Evolutionary conservation across 108 stramenopile species (phyloP).

Genomic region (Pseudonitzschia delicatissima): DNA sequence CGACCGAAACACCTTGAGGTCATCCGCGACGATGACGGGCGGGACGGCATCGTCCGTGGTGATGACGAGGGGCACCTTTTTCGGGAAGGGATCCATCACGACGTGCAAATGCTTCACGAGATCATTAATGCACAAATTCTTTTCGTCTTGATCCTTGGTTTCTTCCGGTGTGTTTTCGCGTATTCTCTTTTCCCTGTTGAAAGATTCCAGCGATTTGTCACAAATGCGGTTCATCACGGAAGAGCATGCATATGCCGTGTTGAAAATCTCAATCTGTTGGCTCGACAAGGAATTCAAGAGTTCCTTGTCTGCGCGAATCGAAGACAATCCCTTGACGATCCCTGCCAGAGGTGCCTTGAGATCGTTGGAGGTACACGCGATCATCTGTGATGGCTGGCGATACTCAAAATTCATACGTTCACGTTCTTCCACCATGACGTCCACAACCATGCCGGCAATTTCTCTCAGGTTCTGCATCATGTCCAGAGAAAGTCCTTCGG

Average conservation of each 20-base stretch:
- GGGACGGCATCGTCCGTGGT: conserved; percentile 51
- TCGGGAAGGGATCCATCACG: conserved; percentile 62
- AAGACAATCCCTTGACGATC: conserved; percentile 56
- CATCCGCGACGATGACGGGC: conserved; percentile 46
- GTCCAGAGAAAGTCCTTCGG: conserved; percentile 40
- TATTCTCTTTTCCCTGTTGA: conserved; percentile 23
- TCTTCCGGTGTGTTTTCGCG: conserved; percentile 11
- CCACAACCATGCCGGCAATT: conserved; percentile 44
- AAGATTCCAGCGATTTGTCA: conserved; percentile 57
- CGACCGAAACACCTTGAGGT: conserved; percentile 63
- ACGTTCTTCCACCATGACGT: conserved; percentile 39
- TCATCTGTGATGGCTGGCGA: conserved; percentile 26
- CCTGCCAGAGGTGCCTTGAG: conserved; percentile 75
- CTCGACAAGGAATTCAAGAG: conserved; percentile 32
- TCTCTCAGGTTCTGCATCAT: conserved; percentile 71
- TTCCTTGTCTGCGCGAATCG: conserved; percentile 54
- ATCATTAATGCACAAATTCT: conserved; percentile 26
- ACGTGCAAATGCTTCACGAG: conserved; percentile 52
- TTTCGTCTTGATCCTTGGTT: conserved; percentile 13
- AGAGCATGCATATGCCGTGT: conserved; percentile 45
- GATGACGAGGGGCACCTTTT: conserved; percentile 55
- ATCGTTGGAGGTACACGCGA: conserved; percentile 68
- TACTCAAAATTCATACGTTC: conserved; percentile 12
- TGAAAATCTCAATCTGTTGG: conserved; percentile 56
- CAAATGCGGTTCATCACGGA: conserved; percentile 70